These are phyloP conservation scores for Curvularia sp. DNA, from an alignment of 2,329 filamentous ascomycete genomes.

Conservation along the genomic window DNA sequence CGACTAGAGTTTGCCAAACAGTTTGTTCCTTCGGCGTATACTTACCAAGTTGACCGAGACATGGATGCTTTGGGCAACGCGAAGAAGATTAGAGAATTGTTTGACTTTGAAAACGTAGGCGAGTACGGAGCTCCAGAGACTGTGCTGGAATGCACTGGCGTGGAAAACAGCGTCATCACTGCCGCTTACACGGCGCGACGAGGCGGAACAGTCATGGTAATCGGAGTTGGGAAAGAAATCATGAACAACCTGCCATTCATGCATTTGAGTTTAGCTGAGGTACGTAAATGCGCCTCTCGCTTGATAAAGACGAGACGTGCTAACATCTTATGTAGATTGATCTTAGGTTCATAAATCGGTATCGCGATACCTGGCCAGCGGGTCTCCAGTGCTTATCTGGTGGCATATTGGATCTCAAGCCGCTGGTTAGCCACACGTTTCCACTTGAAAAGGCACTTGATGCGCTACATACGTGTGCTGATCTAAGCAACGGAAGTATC, in stretches of 20 bases:
- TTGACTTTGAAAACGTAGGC: conserved; percentile 51
- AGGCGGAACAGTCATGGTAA: conserved; percentile 68
- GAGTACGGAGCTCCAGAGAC: conserved; percentile 66
- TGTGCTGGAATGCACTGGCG: conserved; percentile 70
- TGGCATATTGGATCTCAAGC: conserved; percentile 66
- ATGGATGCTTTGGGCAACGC: conserved; percentile 60
- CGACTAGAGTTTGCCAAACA: conserved; percentile 65
- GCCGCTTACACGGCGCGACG: conserved; percentile 64
- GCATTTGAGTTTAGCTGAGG: conserved; percentile 68
- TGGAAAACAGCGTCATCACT: conserved; percentile 68
- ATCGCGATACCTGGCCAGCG: conserved; percentile 72
- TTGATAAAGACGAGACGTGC: not conserved
- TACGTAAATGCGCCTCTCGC: conserved; percentile 27
- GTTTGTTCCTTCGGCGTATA: conserved; percentile 62
- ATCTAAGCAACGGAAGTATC: conserved; percentile 62
- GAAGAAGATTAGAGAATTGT: conserved; percentile 61
- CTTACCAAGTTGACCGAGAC: conserved; percentile 61
- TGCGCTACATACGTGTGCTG: conserved; percentile 62
- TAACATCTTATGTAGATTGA: conserved; percentile 59
- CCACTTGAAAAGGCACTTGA: conserved; percentile 67
- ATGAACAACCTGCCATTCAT: conserved; percentile 73
- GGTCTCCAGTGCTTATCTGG: conserved; percentile 68
- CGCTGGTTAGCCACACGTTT: conserved; percentile 68
- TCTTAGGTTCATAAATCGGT: conserved; percentile 74
- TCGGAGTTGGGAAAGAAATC: conserved; percentile 66